Evolutionary conservation across 306 rosid genomes (phyloP).

Genomic region (Astragalus glycyphyllos): DNA sequence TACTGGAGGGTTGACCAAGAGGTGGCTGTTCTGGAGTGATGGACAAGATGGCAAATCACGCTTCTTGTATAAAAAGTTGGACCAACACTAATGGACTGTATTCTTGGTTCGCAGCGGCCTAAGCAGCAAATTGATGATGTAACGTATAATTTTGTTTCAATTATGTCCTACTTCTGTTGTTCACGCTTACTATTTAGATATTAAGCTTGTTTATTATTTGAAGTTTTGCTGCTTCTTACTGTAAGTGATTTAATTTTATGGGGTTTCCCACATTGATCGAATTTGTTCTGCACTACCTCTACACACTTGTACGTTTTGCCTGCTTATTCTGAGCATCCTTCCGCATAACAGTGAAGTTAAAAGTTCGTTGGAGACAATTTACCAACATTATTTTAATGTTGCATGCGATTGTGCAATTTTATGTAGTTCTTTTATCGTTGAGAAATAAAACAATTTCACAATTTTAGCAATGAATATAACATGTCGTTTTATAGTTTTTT

Average conservation of each 20-base stretch:
- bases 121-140: constrained; percentile 63
- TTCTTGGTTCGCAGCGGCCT: constrained; percentile 56
- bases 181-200: constrained; percentile 52
- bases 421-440: neutral
- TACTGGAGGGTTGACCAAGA: constrained; percentile 99
- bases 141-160: constrained; percentile 82
- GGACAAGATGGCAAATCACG: constrained; percentile 33
- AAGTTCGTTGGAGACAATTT: neutral
- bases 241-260: constrained; percentile 57
- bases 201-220: constrained; percentile 63
- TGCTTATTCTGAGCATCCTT: neutral
- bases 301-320: neutral
- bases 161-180: constrained; percentile 61
- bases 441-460: too few species aligned
- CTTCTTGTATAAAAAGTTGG: constrained; percentile 52
- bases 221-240: constrained; percentile 65
- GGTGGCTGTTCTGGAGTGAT: constrained; percentile 87
- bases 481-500: too few species aligned
- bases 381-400: neutral
- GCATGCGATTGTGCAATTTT: neutral
- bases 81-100: constrained; percentile 42
- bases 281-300: constrained; percentile 32
- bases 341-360: neutral
- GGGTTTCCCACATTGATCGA: constrained; percentile 58
- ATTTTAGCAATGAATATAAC: too few species aligned